Base-by-base conservation (phyloP, 768 basidiomycete genomes). In the Boletus fagicola region DNA sequence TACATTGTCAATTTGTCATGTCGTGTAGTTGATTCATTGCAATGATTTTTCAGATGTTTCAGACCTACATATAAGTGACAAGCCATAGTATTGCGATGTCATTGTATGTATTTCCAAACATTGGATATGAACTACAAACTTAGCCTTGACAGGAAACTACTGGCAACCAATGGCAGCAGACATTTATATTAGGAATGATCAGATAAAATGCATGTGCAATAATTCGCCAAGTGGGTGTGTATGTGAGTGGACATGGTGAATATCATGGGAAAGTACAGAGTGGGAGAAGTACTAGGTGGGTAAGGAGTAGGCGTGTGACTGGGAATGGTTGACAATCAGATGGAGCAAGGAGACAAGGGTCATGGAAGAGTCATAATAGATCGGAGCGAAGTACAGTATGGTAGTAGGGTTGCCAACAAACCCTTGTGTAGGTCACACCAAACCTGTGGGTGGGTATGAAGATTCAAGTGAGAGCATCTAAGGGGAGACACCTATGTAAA, bases 381-480 rank as follows among this genome's bases (percentile, higher is more conserved):
- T 80, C 7, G 28, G 28, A 30, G 28, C 6, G 28, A 30, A 30
- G 28, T 30, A 30, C 26, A 26, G n/a, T n/a, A n/a, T n/a, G n/a
- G 26, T 30, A 8, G 28, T 30, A 30, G 28, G 28, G 28, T 30
- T 30, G 28, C 28, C 28, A 30, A 30, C 8, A 8, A 8, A 30
- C 28, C 28, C 76, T 59, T 72, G 78, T 40, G 70, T 68, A 39
- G 66, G 53, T 51, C 72, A 74, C 53, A 64, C 57, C 30, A 68
- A 59, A 57, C 71, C 82, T 74, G 78, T 66, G 75, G 78, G 69
- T 51, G 82, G 80, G 70, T 85, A 86, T 61, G 80, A 73, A 35
- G 85, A 80, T 3, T 62, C 64, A 44, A 85, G 83, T 26, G 85
- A 80, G 60, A 93, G 80, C 85, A 94, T 88, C 92, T 93, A 68